These are phyloP conservation scores for Whalleya microplaca DNA, from an alignment of 2,329 filamentous ascomycete species.

Conservation along the genomic window DNA sequence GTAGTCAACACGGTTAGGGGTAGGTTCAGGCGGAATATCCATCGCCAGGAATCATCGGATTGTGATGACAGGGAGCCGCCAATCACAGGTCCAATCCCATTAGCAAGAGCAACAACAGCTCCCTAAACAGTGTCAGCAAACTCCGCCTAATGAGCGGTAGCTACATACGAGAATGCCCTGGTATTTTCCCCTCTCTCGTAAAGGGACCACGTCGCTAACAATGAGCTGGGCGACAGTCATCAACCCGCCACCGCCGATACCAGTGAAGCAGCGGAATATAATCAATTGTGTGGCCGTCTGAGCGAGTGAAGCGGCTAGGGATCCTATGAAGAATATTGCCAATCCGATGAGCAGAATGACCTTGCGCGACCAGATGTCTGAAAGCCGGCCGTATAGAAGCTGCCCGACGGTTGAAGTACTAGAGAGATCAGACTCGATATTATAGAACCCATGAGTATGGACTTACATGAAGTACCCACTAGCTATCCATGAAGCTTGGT, in stretches of 20 bases:
- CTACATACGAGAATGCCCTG: slow-evolving; percentile 43
- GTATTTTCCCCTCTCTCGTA: slow-evolving; percentile 37
- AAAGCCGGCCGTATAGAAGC: slow-evolving; percentile 49
- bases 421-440: neutral
- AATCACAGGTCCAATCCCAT: slow-evolving; percentile 58
- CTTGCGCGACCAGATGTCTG: slow-evolving; percentile 52
- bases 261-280: slow-evolving; percentile 45
- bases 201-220: slow-evolving; percentile 35
- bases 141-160: neutral
- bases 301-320: slow-evolving; percentile 47
- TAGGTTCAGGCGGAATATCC: slow-evolving; percentile 59
- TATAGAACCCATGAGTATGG: slow-evolving; percentile 12
- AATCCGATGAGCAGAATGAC: slow-evolving; percentile 43
- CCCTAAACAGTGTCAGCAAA: slow-evolving; percentile 35
- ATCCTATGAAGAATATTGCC: slow-evolving; percentile 47
- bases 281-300: slow-evolving; percentile 45
- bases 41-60: slow-evolving; percentile 51
- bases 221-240: slow-evolving; percentile 38
- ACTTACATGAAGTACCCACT: slow-evolving; percentile 59
- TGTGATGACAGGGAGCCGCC: slow-evolving; percentile 54
- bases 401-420: slow-evolving; percentile 52
- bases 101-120: slow-evolving; percentile 55
- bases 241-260: slow-evolving; percentile 35
- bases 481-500: slow-evolving; percentile 58
- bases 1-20: slow-evolving; percentile 54